Conservation (phyloP, 108 stramenopile species). For the Skeletonema marinoi region DNA sequence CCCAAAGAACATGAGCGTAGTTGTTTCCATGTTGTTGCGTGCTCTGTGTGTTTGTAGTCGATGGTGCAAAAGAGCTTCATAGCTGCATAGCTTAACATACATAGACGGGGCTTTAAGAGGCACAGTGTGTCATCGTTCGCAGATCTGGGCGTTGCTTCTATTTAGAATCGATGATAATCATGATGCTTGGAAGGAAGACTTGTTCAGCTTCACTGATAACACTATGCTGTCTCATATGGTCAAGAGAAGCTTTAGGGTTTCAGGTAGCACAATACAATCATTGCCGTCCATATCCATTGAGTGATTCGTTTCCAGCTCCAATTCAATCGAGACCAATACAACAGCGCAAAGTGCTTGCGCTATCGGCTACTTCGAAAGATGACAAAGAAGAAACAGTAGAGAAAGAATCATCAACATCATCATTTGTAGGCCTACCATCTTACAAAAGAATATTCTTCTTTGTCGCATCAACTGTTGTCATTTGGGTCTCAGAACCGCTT, state of each 20-base stretch:
- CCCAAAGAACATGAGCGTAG: too few species aligned
- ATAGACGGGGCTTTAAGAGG: too few species aligned
- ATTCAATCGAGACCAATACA: background rate
- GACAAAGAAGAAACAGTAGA: background rate
- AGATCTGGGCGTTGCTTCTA: background rate
- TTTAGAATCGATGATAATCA: background rate
- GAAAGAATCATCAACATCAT: conserved; percentile 4
- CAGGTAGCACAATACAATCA: background rate
- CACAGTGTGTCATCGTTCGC: too few species aligned
- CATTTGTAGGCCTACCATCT: conserved; percentile 60
- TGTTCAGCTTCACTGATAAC: background rate
- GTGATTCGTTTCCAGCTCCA: background rate
- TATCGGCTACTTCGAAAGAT: background rate
- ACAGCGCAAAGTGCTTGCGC: background rate
- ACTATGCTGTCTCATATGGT: background rate
- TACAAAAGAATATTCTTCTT: conserved; percentile 65
- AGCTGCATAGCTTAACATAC: too few species aligned
- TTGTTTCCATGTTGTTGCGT: too few species aligned
- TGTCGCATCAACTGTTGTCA: conserved; percentile 69
- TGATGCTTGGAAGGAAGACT: background rate
- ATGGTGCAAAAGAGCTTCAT: too few species aligned
- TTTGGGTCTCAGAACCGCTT: conserved; percentile 92
- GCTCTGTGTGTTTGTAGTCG: too few species aligned
- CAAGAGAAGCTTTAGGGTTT: background rate
- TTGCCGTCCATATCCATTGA: background rate